Evolutionary conservation across 495 filamentous ascomycete genomes (phyloP).

Genomic region (Immersiella caudata): DNA sequence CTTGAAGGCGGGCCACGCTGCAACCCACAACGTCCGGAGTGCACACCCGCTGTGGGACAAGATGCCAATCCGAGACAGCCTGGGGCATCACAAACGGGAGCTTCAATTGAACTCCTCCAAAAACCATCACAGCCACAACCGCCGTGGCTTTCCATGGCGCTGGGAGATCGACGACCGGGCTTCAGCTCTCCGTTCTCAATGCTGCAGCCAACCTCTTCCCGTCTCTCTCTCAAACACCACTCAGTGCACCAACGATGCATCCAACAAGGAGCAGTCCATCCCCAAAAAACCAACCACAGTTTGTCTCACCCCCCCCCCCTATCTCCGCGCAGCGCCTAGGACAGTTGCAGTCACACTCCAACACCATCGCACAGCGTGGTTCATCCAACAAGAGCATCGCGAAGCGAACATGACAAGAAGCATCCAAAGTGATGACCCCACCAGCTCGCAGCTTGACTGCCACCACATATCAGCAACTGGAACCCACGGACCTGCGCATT

Average conservation of each 20-base stretch:
- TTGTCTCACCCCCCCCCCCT: not conserved
- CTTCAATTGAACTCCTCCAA: not conserved
- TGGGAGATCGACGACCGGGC: not conserved
- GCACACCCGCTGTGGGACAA: constrained; percentile 14
- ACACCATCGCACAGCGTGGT: not conserved
- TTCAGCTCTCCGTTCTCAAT: not conserved
- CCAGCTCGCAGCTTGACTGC: not conserved
- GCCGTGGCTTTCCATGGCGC: not conserved
- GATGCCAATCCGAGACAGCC: constrained; percentile 16
- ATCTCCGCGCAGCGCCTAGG: not conserved
- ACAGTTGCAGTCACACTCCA: not conserved
- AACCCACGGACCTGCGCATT: not conserved
- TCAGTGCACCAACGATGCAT: not conserved
- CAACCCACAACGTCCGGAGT: constrained; percentile 7
- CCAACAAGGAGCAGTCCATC: not conserved
- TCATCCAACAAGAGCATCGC: not conserved
- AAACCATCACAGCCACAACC: not conserved
- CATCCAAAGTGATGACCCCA: not conserved
- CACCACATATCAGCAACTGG: not conserved
- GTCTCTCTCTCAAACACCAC: not conserved
- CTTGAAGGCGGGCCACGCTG: not conserved
- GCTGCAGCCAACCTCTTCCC: not conserved
- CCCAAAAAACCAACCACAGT: not conserved
- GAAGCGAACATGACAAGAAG: not conserved
- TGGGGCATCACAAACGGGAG: constrained; percentile 10